Percentiles rank a stretch among this genome's conserved stretches.
Conservation (phyloP, 2,329 filamentous ascomycete species). For the Laburnicola sp. region DNA sequence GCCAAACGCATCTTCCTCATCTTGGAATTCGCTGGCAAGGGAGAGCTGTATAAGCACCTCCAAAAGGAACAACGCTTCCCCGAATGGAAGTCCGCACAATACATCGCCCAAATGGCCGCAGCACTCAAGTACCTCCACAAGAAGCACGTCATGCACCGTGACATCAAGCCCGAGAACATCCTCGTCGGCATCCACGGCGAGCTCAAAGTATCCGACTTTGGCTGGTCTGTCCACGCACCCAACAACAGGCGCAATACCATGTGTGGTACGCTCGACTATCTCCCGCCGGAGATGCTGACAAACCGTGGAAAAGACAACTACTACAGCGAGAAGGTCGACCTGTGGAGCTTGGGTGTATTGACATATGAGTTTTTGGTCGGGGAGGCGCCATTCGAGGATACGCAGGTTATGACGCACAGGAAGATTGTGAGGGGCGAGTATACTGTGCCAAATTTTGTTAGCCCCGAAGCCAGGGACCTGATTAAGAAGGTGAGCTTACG, state of each 20-base stretch:
- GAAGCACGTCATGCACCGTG: slow-evolving; percentile 95
- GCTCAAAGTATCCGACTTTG: slow-evolving; percentile 98
- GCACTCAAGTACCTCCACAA: slow-evolving; percentile 89
- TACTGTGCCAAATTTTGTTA: slow-evolving; percentile 88
- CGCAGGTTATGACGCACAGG: slow-evolving; percentile 88
- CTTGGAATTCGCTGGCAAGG: slow-evolving; percentile 82
- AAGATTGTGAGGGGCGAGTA: slow-evolving; percentile 89
- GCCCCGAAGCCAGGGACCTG: slow-evolving; percentile 83
- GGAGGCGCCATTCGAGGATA: slow-evolving; percentile 96
- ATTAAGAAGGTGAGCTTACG: slow-evolving; percentile 76
- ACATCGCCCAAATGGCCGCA: slow-evolving; percentile 87
- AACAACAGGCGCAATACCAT: slow-evolving; percentile 93
- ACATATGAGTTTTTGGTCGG: slow-evolving; percentile 96
- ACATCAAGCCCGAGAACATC: slow-evolving; percentile 98
- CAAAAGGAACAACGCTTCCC: slow-evolving; percentile 77
- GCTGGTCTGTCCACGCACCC: slow-evolving; percentile 96
- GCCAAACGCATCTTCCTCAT: slow-evolving; percentile 86
- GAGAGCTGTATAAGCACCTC: slow-evolving; percentile 86
- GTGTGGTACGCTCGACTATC: slow-evolving; percentile 96
- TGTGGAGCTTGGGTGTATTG: slow-evolving; percentile 93
- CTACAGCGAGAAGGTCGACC: slow-evolving; percentile 92
- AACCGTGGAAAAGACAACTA: slow-evolving; percentile 78
- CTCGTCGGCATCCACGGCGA: slow-evolving; percentile 94
- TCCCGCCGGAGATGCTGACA: slow-evolving; percentile 97
- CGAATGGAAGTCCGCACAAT: slow-evolving; percentile 84